phyloP scores from a whole-genome alignment of 2,329 filamentous ascomycete species.

The Tolypocladium album region DNA sequence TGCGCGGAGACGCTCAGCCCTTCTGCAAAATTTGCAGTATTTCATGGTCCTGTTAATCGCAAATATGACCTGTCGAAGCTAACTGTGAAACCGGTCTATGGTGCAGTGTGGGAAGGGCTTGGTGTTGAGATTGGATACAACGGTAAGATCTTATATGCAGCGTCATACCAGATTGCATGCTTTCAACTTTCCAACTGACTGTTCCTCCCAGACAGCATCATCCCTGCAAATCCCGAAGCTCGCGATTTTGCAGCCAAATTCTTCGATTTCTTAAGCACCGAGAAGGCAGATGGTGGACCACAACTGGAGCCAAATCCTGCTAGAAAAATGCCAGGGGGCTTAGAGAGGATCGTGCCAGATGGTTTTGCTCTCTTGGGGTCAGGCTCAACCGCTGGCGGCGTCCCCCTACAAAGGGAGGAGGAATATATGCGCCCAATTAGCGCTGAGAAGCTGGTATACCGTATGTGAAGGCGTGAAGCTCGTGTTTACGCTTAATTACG shows the following conservation, averaged over 20 bases:
- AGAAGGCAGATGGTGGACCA: background rate
- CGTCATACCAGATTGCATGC: background rate
- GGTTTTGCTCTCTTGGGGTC: constrained; percentile 16
- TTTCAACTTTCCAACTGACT: background rate
- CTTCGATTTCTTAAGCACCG: constrained; percentile 21
- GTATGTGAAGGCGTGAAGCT: background rate
- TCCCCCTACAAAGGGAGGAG: constrained; percentile 8
- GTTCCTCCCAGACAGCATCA: background rate
- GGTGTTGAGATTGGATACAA: constrained; percentile 28
- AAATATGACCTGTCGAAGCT: constrained; percentile 13
- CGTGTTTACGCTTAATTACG: background rate
- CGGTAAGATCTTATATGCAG: constrained; percentile 6
- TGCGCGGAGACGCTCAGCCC: constrained; percentile 14
- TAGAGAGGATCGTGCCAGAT: constrained; percentile 15
- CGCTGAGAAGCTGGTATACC: constrained; percentile 27
- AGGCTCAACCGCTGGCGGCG: constrained; percentile 11
- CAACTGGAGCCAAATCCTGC: constrained; percentile 18
- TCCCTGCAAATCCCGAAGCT: constrained; percentile 12
- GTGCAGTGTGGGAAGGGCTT: constrained; percentile 30
- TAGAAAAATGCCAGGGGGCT: constrained; percentile 19
- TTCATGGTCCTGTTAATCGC: constrained; percentile 12
- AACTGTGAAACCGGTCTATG: constrained; percentile 22
- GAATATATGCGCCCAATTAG: constrained; percentile 25
- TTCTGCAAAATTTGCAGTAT: constrained; percentile 13
- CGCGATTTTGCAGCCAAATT: constrained; percentile 21